Conservation (phyloP, 2,329 filamentous ascomycete genomes). For the Ophiostoma sp. region DNA sequence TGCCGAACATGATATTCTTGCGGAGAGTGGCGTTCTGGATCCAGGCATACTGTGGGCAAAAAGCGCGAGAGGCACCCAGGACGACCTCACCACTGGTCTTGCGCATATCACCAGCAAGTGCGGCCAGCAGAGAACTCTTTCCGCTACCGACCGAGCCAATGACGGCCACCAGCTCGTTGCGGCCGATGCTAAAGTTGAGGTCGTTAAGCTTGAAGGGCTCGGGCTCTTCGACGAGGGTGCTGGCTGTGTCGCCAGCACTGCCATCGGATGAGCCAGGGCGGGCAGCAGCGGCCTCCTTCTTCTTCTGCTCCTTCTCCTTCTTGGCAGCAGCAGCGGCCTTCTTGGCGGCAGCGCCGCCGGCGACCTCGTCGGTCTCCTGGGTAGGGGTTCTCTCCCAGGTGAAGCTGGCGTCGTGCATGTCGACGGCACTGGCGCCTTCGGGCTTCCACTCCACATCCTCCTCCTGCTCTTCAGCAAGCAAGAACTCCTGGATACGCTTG, state of each 20-base stretch:
- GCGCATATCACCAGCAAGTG: slow-evolving; percentile 91
- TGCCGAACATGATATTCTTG: slow-evolving; percentile 90
- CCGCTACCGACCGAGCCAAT: slow-evolving; percentile 88
- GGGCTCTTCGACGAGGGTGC: slow-evolving; percentile 57
- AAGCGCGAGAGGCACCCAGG: slow-evolving; percentile 78
- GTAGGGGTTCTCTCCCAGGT: slow-evolving; percentile 77
- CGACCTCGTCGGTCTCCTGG: slow-evolving; percentile 53
- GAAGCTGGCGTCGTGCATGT: slow-evolving; percentile 72
- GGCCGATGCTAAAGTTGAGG: slow-evolving; percentile 66
- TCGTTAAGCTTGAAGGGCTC: slow-evolving; percentile 73
- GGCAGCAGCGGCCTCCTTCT: slow-evolving; percentile 16
- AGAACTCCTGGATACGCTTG: slow-evolving; percentile 81
- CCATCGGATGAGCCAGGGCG: slow-evolving; percentile 35
- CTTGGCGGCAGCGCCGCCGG: slow-evolving; percentile 42
- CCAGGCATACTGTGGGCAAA: slow-evolving; percentile 97
- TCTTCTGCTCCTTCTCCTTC: slow-evolving; percentile 39
- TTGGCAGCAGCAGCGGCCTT: slow-evolving; percentile 31
- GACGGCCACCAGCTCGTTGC: slow-evolving; percentile 78
- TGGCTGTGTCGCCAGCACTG: slow-evolving; percentile 53
- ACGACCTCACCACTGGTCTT: slow-evolving; percentile 72
- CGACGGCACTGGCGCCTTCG: slow-evolving; percentile 67
- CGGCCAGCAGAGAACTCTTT: slow-evolving; percentile 85
- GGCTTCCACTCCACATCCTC: slow-evolving; percentile 63
- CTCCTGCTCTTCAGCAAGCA: slow-evolving; percentile 79
- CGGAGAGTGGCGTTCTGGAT: slow-evolving; percentile 88